These are phyloP conservation scores for Plasmopara muralis DNA, from an alignment of 352 stramenopile species.

Conservation along the genomic window DNA sequence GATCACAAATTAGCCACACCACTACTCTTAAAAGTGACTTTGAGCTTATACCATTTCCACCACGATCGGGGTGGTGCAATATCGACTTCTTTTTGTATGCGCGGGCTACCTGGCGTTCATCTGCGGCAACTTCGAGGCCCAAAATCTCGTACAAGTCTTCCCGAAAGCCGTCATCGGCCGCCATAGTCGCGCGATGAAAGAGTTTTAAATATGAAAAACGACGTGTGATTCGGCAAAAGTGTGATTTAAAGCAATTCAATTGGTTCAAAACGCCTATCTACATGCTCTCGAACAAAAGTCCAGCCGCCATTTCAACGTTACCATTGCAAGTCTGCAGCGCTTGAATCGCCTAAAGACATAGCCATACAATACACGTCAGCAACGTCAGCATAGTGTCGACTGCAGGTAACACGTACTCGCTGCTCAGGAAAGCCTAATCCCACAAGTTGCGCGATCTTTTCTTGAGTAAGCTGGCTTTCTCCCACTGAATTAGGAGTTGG, in stretches of 20 bases:
- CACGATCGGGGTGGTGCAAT: slow-evolving; percentile 69
- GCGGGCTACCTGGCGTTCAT: slow-evolving; percentile 64
- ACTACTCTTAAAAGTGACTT: neutral
- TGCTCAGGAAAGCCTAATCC: slow-evolving; percentile 61
- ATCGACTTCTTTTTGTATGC: slow-evolving; percentile 83
- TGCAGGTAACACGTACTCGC: slow-evolving; percentile 24
- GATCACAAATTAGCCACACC: slow-evolving; percentile 1
- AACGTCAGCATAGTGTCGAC: slow-evolving; percentile 2
- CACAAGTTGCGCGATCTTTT: slow-evolving; percentile 62
- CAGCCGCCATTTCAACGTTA: slow-evolving; percentile 77
- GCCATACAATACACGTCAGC: slow-evolving; percentile 16
- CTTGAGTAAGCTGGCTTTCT: slow-evolving; percentile 19
- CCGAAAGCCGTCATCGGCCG: slow-evolving; percentile 31
- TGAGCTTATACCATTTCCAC: slow-evolving; percentile 51
- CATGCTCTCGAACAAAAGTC: slow-evolving; percentile 70
- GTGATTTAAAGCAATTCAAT: slow-evolving; percentile 6
- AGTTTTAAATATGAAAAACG: slow-evolving; percentile 2
- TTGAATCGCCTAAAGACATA: slow-evolving; percentile 38
- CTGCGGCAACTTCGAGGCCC: slow-evolving; percentile 52
- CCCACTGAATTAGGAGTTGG: slow-evolving; percentile 12
- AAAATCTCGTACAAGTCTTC: slow-evolving; percentile 72
- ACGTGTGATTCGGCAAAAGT: slow-evolving; percentile 18
- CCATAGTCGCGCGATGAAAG: slow-evolving; percentile 11
- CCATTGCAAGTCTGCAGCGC: slow-evolving; percentile 66
- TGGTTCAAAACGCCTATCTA: slow-evolving; percentile 20